Evolutionary conservation across 495 filamentous ascomycete species (phyloP).

Genomic region (Penicillium paradoxum): DNA sequence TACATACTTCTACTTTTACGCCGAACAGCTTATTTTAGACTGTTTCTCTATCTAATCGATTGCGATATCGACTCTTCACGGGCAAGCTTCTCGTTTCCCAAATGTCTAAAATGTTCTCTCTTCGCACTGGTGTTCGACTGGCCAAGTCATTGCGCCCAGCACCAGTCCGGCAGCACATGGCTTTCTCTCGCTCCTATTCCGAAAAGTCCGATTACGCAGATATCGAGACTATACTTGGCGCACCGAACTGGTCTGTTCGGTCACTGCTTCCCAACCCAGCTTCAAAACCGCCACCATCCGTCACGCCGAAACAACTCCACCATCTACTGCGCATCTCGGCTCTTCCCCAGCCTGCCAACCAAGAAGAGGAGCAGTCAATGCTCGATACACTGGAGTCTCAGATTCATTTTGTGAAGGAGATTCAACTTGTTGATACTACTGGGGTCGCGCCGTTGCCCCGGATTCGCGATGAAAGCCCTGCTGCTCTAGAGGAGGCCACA

Average conservation of each 20-base stretch:
- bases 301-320: conserved; percentile 56
- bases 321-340: conserved; percentile 91
- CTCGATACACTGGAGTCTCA: conserved; percentile 72
- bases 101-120: conserved; percentile 8
- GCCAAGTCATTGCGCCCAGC: conserved; percentile 10
- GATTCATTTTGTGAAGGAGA: conserved; percentile 79
- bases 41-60: not conserved
- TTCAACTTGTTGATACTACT: conserved; percentile 73
- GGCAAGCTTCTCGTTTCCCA: not conserved
- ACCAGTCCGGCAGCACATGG: conserved; percentile 4
- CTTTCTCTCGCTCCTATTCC: conserved; percentile 22
- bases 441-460: conserved; percentile 66
- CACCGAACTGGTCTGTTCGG: conserved; percentile 80
- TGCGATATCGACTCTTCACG: not conserved
- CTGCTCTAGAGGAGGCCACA: conserved; percentile 48
- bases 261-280: conserved; percentile 59
- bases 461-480: conserved; percentile 73
- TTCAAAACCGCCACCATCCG: conserved; percentile 25
- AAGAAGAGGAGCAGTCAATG: conserved; percentile 58
- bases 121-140: conserved; percentile 19
- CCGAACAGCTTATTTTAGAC: not conserved
- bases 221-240: conserved; percentile 56
- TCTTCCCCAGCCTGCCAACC: conserved; percentile 62
- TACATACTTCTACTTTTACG: not conserved
- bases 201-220: conserved; percentile 22